A percentile compares a stretch with the other conserved stretches of the same genome.
Evolutionary conservation across 768 basidiomycete species (phyloP).

Genomic region (Amanita brunnescens): DNA sequence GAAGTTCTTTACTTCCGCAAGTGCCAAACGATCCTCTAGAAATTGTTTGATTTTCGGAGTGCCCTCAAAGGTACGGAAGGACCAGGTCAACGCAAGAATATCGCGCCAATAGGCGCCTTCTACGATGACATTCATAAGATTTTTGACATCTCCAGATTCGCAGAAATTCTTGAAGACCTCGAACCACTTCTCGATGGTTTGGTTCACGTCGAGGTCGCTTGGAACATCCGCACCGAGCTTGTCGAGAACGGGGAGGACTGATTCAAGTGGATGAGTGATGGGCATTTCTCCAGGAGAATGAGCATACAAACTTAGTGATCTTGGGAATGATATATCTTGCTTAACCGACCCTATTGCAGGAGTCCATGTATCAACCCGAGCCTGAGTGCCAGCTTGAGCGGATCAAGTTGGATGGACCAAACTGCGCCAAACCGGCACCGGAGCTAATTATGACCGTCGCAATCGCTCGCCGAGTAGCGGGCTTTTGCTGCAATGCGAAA

Average conservation of each 20-base stretch:
- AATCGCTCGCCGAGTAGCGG: neutral
- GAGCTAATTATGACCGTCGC: neutral
- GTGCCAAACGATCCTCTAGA: constrained; percentile 36
- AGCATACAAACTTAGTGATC: neutral
- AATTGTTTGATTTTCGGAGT: constrained; percentile 30
- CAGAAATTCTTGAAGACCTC: neutral
- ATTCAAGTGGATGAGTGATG: constrained; percentile 3
- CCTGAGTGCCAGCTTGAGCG: too few relatives aligned
- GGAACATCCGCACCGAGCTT: constrained; percentile 1
- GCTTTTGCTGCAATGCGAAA: neutral
- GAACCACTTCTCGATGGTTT: neutral
- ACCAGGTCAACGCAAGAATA: constrained; percentile 54
- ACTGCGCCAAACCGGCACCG: neutral
- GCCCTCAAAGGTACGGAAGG: constrained; percentile 49
- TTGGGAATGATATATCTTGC: neutral
- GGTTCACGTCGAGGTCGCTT: neutral
- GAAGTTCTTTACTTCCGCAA: constrained; percentile 17
- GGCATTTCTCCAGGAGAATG: neutral
- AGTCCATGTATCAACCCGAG: too few relatives aligned
- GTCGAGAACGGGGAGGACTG: constrained; percentile 7
- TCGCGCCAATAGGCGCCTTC: constrained; percentile 45
- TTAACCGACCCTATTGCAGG: neutral
- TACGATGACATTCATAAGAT: constrained; percentile 5
- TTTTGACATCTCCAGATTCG: neutral
- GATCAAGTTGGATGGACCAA: too few relatives aligned